phyloP scores from a whole-genome alignment of 345 rosid genomes.

The Citrus medica region DNA sequence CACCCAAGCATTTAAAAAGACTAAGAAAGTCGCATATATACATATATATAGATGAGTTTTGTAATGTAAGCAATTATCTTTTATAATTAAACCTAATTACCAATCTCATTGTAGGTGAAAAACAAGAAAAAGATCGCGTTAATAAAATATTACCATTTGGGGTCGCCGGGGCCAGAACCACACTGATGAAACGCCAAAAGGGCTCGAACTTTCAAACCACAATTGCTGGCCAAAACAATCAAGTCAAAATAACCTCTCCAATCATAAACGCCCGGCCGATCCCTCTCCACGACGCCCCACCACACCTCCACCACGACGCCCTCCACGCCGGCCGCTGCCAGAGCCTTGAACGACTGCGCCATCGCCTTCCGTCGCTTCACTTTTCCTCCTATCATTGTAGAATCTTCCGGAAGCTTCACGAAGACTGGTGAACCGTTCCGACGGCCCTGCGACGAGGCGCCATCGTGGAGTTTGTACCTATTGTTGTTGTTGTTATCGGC shows the following conservation, averaged over 20 bases:
- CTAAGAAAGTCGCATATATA: neutral
- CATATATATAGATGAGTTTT: too few relatives aligned
- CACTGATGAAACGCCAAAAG: conserved; percentile 47
- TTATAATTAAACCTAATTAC: neutral
- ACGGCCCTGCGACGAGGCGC: conserved; percentile 9
- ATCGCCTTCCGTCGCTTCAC: conserved; percentile 34
- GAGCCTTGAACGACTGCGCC: conserved; percentile 35
- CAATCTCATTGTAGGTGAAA: neutral
- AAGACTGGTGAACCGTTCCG: conserved; percentile 38
- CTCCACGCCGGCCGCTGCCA: conserved; percentile 42
- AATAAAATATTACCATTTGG: conserved; percentile 30
- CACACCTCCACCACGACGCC: conserved; percentile 54
- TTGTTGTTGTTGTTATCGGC: conserved; percentile 32
- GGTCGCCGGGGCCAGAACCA: conserved; percentile 38
- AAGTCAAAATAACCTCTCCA: conserved; percentile 46
- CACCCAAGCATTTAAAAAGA: neutral
- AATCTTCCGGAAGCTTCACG: conserved; percentile 48
- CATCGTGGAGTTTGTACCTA: conserved; percentile 27
- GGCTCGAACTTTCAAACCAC: conserved; percentile 44
- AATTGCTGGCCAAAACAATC: conserved; percentile 33
- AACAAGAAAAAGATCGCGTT: neutral
- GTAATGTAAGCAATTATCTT: neutral
- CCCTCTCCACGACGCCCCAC: conserved; percentile 62
- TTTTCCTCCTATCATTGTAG: conserved; percentile 18
- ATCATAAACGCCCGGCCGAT: conserved; percentile 38